Percentiles rank a stretch among this genome's conserved stretches.
These are phyloP conservation scores for Hypoxylon sp. DNA, from an alignment of 2,329 filamentous ascomycete species.

Conservation along the genomic window DNA sequence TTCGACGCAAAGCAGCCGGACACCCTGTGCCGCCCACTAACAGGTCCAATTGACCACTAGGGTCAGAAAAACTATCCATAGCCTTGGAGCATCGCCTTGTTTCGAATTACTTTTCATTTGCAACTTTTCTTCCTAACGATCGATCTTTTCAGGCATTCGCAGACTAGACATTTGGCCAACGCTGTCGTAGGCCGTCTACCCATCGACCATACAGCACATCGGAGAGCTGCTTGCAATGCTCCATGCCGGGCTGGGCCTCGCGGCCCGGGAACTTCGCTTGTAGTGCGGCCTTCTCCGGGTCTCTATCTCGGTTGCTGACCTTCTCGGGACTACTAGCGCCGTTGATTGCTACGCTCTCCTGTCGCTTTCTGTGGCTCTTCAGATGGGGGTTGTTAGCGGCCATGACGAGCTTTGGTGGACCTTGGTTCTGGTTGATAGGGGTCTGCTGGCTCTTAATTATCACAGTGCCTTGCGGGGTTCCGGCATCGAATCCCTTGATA, in stretches of 20 bases:
- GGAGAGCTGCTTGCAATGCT: slow-evolving; percentile 89
- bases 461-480: slow-evolving; percentile 68
- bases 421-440: slow-evolving; percentile 58
- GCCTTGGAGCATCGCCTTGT: slow-evolving; percentile 20
- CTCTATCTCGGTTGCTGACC: slow-evolving; percentile 59
- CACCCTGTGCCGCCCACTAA: not conserved
- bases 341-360: slow-evolving; percentile 59
- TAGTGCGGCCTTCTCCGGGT: slow-evolving; percentile 64
- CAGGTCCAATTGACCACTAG: slow-evolving; percentile 16
- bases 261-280: slow-evolving; percentile 70
- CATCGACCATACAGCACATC: slow-evolving; percentile 93
- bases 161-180: slow-evolving; percentile 69
- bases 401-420: slow-evolving; percentile 77
- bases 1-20: not conserved
- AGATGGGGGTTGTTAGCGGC: slow-evolving; percentile 88
- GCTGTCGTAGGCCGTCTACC: slow-evolving; percentile 83
- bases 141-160: not conserved
- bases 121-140: not conserved
- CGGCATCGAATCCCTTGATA: slow-evolving; percentile 53
- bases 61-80: not conserved
- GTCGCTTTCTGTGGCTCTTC: slow-evolving; percentile 80
- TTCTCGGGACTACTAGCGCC: slow-evolving; percentile 50
- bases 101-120: not conserved
- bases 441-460: slow-evolving; percentile 66
- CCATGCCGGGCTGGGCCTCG: slow-evolving; percentile 79